These are phyloP conservation scores for Corinectria fuckeliana DNA, from an alignment of 2,329 filamentous ascomycete species.

Conservation along the genomic window DNA sequence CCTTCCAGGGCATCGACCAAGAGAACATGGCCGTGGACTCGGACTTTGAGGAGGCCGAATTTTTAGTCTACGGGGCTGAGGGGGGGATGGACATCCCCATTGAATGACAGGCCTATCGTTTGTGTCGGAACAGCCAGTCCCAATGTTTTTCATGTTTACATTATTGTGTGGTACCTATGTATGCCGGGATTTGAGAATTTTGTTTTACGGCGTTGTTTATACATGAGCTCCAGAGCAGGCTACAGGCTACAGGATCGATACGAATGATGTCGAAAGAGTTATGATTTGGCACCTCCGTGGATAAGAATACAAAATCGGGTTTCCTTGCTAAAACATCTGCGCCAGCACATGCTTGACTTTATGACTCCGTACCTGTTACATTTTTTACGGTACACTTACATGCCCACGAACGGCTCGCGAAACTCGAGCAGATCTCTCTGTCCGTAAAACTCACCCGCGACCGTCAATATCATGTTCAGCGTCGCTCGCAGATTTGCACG, in stretches of 20 bases:
- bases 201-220: conserved; percentile 33
- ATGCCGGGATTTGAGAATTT: conserved; percentile 15
- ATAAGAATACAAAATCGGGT: conserved; percentile 19
- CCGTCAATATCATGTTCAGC: conserved; percentile 88
- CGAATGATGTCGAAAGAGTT: conserved; percentile 9
- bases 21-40: conserved; percentile 54
- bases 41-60: conserved; percentile 75
- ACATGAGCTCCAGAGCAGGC: conserved; percentile 30
- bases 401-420: conserved; percentile 64
- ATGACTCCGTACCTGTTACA: neutral
- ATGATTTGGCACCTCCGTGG: conserved; percentile 22
- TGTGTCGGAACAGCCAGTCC: neutral
- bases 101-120: conserved; percentile 5
- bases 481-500: conserved; percentile 69
- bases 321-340: neutral
- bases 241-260: conserved; percentile 19
- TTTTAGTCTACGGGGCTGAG: conserved; percentile 57
- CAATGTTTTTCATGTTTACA: conserved; percentile 1
- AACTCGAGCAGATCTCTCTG: conserved; percentile 85
- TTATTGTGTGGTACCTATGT: conserved; percentile 21
- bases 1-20: conserved; percentile 44
- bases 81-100: conserved; percentile 49
- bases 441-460: conserved; percentile 88
- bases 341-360: neutral
- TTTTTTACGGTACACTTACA: conserved; percentile 40